phyloP scores from a whole-genome alignment of 2,329 filamentous ascomycete genomes.

The Ceratocystis diversiconidia region DNA sequence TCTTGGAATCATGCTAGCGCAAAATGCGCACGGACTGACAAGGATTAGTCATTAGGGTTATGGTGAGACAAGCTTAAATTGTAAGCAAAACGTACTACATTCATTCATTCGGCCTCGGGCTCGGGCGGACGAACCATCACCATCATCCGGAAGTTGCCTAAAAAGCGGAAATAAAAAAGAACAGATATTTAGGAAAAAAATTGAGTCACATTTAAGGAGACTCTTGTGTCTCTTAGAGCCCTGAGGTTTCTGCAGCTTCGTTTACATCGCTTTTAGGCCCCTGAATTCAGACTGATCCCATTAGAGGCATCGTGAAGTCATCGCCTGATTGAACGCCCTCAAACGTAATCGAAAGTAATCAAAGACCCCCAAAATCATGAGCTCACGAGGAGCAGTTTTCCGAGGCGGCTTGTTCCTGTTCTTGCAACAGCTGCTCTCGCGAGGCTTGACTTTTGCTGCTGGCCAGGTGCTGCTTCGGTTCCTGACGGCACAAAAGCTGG shows the following conservation, averaged over 20 bases:
- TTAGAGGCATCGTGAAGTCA: neutral
- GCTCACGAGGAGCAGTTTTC: constrained; percentile 29
- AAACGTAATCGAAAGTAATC: neutral
- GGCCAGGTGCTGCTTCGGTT: constrained; percentile 86
- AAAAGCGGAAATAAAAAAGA: neutral
- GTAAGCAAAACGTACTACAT: neutral
- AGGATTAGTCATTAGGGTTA: neutral
- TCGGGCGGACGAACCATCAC: neutral
- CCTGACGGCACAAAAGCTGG: constrained; percentile 71
- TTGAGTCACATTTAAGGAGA: neutral
- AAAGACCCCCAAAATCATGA: neutral
- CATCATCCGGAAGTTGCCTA: neutral
- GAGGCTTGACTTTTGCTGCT: constrained; percentile 74
- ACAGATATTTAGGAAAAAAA: too few species aligned
- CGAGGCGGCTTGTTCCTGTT: constrained; percentile 76
- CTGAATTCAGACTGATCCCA: neutral
- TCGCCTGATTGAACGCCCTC: too few species aligned
- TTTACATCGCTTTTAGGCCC: neutral
- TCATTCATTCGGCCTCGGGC: neutral
- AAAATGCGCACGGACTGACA: neutral
- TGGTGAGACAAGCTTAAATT: neutral
- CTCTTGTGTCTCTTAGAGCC: neutral
- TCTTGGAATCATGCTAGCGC: too few species aligned
- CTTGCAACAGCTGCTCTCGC: constrained; percentile 72
- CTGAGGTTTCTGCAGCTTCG: neutral